Conservation (phyloP, 345 rosid species). For the Orychophragmus violaceus region DNA sequence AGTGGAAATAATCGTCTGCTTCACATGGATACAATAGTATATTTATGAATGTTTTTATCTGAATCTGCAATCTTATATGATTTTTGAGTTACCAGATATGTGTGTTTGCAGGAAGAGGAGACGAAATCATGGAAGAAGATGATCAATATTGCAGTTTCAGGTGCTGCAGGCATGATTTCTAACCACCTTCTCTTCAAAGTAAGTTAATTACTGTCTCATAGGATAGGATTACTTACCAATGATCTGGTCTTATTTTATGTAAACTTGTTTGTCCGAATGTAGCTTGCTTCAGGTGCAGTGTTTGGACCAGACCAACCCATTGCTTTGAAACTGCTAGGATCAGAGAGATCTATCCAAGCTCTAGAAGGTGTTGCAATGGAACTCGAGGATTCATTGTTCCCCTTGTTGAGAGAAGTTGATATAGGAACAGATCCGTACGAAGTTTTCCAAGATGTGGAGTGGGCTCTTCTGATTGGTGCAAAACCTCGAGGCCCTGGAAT, state of each 20-base stretch:
- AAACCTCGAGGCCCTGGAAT: conserved; percentile 99
- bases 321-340: conserved; percentile 84
- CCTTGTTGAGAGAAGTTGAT: conserved; percentile 85
- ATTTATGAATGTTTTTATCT: neutral
- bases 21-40: neutral
- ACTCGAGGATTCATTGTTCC: conserved; percentile 93
- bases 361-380: conserved; percentile 99
- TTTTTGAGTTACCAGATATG: neutral
- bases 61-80: neutral
- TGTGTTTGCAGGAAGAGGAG: conserved; percentile 66
- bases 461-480: conserved; percentile 97
- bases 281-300: conserved; percentile 96
- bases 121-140: conserved; percentile 89
- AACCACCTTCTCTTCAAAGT: conserved; percentile 97
- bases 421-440: conserved; percentile 81
- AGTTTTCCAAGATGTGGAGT: conserved; percentile 84
- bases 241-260: neutral
- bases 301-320: conserved; percentile 90
- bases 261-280: conserved; percentile 5
- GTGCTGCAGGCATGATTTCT: conserved; percentile 97
- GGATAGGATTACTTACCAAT: conserved; percentile 1
- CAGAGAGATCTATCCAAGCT: conserved; percentile 87
- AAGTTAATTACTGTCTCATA: conserved; percentile 19
- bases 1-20: neutral
- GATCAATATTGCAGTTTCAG: conserved; percentile 76